phyloP scores from a whole-genome alignment of 768 basidiomycete species.

The Ramaria sp. region DNA sequence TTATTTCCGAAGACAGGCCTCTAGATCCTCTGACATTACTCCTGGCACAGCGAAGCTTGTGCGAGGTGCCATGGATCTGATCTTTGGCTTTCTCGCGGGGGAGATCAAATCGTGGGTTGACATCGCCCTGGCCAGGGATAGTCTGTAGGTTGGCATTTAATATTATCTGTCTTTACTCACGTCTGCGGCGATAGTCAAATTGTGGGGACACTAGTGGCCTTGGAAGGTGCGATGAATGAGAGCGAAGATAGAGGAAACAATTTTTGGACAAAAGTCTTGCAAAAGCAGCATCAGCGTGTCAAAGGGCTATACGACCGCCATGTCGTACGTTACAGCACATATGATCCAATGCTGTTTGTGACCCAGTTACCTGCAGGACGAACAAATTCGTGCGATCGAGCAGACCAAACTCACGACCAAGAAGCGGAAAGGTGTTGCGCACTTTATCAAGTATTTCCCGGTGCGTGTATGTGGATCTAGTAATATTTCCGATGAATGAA shows the following conservation, averaged over 20 bases:
- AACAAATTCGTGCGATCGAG: slow-evolving; percentile 82
- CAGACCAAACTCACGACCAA: slow-evolving; percentile 85
- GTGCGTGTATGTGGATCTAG: slow-evolving; percentile 17
- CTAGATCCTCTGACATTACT: slow-evolving; percentile 55
- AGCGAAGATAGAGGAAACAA: slow-evolving; percentile 64
- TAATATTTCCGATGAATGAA: not conserved
- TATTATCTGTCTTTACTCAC: not conserved
- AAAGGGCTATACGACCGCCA: slow-evolving; percentile 67
- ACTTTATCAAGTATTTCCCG: slow-evolving; percentile 90
- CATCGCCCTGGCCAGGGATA: slow-evolving; percentile 60
- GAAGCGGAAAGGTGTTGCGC: slow-evolving; percentile 85
- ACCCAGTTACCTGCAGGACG: slow-evolving; percentile 38
- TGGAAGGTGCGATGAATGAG: slow-evolving; percentile 69
- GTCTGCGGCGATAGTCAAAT: slow-evolving; percentile 49
- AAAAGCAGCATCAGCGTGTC: slow-evolving; percentile 74
- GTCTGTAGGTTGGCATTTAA: slow-evolving; percentile 42
- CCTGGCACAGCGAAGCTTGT: slow-evolving; percentile 68
- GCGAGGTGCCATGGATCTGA: slow-evolving; percentile 84
- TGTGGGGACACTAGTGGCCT: slow-evolving; percentile 65
- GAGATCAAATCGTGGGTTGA: slow-evolving; percentile 86
- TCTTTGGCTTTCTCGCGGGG: slow-evolving; percentile 83
- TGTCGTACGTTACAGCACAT: slow-evolving; percentile 18
- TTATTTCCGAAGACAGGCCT: slow-evolving; percentile 90
- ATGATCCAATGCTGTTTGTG: slow-evolving; percentile 14
- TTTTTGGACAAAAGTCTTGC: slow-evolving; percentile 61